Conservation (phyloP, 169 alveolate species). For the Besnoitia besnoiti region DNA sequence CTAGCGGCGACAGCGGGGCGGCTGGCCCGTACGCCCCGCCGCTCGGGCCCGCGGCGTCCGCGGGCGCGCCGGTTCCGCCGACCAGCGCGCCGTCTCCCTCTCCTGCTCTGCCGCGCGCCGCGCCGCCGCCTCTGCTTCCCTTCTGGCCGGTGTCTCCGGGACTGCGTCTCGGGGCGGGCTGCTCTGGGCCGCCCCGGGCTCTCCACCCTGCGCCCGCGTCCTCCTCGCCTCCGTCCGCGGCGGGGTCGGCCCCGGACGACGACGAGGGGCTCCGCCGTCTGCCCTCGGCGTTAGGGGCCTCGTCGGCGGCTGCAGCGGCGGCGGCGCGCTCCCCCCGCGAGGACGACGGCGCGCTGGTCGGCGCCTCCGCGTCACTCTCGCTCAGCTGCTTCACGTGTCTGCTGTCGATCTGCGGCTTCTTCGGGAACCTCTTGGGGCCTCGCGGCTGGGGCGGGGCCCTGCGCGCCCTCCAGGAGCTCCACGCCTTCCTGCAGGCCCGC, state of each 20-base stretch:
- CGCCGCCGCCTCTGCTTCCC: too few species aligned
- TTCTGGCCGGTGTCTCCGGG: background rate
- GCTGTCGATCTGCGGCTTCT: slow-evolving; percentile 7
- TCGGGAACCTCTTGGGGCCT: background rate
- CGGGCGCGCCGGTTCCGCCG: background rate
- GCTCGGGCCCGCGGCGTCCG: background rate
- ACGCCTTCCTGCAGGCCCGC: background rate
- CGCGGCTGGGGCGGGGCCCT: slow-evolving; percentile 4
- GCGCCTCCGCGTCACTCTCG: background rate
- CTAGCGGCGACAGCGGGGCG: too few species aligned
- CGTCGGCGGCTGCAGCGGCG: background rate
- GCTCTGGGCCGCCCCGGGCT: background rate
- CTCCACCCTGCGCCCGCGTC: background rate
- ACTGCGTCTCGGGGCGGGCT: background rate
- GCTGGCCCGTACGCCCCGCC: too few species aligned
- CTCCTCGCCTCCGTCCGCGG: background rate
- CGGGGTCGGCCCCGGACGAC: background rate
- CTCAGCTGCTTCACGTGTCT: slow-evolving; percentile 15
- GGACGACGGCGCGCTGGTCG: background rate
- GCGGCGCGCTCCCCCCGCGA: background rate
- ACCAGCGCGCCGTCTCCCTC: background rate
- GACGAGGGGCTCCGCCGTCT: background rate
- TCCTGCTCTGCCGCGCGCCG: background rate
- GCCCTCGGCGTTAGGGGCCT: background rate
- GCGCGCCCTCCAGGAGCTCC: background rate